Evolutionary conservation across 2,329 filamentous ascomycete genomes (phyloP), one percentile per base, ranked within the genome.

Genomic region (Beauveria sp.): DNA sequence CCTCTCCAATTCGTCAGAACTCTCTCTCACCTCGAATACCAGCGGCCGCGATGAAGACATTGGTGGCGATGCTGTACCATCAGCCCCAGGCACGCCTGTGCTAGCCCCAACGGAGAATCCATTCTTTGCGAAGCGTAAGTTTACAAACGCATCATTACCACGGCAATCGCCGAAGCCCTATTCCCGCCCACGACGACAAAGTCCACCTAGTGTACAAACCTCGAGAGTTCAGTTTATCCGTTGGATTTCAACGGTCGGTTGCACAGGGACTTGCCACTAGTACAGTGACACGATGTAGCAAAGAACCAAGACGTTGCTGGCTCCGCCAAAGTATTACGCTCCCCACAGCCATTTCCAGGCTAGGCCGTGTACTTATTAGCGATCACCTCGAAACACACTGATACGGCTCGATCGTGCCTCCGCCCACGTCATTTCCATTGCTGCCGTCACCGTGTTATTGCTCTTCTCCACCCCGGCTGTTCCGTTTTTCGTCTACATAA

Each of bases 1-100:
- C 73, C 70, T 78, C 63, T 81, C 80, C 60, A 78, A 72, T 67
- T 79, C 78, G 14, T 79, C 79, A 46, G 77, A 80, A 50, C 65
- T 74, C n/a, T 79, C 77, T 24, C 71, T 70, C 20, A 66, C 72
- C 14, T 66, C 68, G 24, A 67, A 66, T 62, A 60, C 68, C 58
- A 70, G 68, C 55, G 57, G 47, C 20, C 66, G 65, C 49, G 66
- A 66, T 54, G 71, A 69, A 26, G 71, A 71, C 51, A 71, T 71
- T 34, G 61, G 72, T 69, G 66, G 73, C 71, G 67, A 68, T 34
- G 55, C 66, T 9, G 63, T 63, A 14, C 50, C 62, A 22, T 73
- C 72, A 43, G 68, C 65, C 38, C 70, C 70, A 42, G 67, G 67
- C 58, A 73, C 70, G n/a, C 70, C 70, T 16, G 63, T 65, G 38